Evolutionary conservation across 306 rosid species (phyloP).

Genomic region (Herpetospermum pedunculosum): DNA sequence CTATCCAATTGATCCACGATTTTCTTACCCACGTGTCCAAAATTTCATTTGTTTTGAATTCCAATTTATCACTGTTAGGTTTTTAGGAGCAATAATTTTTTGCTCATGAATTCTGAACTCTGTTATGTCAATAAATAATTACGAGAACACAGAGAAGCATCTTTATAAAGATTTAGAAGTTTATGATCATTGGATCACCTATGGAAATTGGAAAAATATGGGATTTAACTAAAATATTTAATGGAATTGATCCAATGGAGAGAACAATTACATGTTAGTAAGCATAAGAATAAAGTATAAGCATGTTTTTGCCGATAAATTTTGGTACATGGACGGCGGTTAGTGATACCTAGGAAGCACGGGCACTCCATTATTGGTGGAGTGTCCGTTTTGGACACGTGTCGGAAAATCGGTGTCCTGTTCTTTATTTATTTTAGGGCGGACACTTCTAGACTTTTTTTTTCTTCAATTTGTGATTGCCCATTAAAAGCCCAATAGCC

Average conservation of each 20-base stretch:
- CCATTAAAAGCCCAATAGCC: too few relatives aligned
- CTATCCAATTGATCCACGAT: neutral
- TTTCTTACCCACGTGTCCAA: neutral
- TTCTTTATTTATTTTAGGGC: too few relatives aligned
- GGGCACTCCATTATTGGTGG: too few relatives aligned
- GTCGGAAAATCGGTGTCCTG: too few relatives aligned
- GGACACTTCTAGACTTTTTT: too few relatives aligned
- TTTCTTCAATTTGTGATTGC: too few relatives aligned
- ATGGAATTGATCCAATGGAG: neutral
- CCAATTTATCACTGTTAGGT: neutral
- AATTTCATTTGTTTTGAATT: neutral
- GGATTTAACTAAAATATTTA: neutral
- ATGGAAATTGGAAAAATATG: neutral
- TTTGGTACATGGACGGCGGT: constrained; percentile 11
- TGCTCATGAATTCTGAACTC: neutral
- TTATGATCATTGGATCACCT: neutral
- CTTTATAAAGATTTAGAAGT: neutral
- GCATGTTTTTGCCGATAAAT: neutral
- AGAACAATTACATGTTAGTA: neutral
- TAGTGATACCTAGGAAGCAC: too few relatives aligned
- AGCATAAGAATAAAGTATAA: neutral
- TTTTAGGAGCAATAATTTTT: neutral
- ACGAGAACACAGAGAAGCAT: neutral
- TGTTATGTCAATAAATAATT: too few relatives aligned
- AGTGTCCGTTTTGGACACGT: too few relatives aligned